A percentile compares a stretch with the other conserved stretches of the same genome.
These are phyloP conservation scores for Bigelowiella natans DNA, from an alignment of 78 protist genomes.

Conservation along the genomic window DNA sequence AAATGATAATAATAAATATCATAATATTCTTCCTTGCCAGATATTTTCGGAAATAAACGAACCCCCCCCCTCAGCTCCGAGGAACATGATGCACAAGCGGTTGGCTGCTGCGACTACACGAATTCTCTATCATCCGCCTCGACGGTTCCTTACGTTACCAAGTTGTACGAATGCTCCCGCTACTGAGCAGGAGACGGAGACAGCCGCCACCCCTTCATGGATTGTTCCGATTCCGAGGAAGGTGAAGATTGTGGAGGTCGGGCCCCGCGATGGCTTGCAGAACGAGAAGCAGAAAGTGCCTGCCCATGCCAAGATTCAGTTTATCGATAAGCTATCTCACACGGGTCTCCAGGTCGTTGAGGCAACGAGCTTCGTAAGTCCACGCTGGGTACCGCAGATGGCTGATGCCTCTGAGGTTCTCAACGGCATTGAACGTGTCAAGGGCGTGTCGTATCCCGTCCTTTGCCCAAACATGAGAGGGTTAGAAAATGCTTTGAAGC, in stretches of 20 bases:
- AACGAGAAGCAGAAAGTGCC: conserved; percentile 57
- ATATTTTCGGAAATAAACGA: too few relatives aligned
- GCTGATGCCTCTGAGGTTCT: conserved; percentile 41
- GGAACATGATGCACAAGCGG: too few relatives aligned
- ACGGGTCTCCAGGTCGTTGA: conserved; percentile 54
- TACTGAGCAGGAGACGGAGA: too few relatives aligned
- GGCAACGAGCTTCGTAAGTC: conserved; percentile 70
- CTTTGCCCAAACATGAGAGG: conserved; percentile 69
- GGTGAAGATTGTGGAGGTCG: neutral
- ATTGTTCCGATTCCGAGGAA: too few relatives aligned
- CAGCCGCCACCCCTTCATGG: too few relatives aligned
- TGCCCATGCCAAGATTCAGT: conserved; percentile 48
- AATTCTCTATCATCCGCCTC: too few relatives aligned
- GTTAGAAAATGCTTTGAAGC: conserved; percentile 46
- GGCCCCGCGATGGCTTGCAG: neutral
- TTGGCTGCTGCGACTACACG: too few relatives aligned
- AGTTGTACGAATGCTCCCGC: too few relatives aligned
- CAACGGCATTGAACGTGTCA: neutral
- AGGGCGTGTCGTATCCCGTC: conserved; percentile 60
- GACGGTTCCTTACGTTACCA: too few relatives aligned
- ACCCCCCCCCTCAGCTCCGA: too few relatives aligned
- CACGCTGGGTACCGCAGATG: conserved; percentile 83
- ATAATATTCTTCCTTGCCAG: too few relatives aligned
- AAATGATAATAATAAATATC: too few relatives aligned
- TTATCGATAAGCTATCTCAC: conserved; percentile 56